Percentiles rank a stretch among this genome's conserved stretches.
Conservation (phyloP, 2,329 filamentous ascomycete species). For the Epichloe elymi region DNA sequence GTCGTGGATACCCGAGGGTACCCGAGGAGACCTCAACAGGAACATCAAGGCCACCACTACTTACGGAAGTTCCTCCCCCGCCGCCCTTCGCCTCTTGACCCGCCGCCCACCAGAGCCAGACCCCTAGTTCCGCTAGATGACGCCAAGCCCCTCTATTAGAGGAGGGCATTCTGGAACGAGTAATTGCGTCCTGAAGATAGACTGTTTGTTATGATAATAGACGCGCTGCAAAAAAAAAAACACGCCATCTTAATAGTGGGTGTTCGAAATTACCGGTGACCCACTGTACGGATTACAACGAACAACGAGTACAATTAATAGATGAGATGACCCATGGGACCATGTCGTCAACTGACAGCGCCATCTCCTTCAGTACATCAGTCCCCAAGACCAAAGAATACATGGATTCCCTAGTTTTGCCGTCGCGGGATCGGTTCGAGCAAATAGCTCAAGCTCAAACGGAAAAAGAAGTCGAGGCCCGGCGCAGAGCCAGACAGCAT, state of each 20-base stretch:
- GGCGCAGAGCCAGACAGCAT: slow-evolving; percentile 25
- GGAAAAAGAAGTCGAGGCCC: slow-evolving; percentile 30
- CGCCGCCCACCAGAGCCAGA: not conserved
- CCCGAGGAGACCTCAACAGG: no score
- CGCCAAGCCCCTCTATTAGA: not conserved
- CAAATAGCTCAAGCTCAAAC: slow-evolving; percentile 37
- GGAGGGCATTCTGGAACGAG: not conserved
- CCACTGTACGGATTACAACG: not conserved
- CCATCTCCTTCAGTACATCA: slow-evolving; percentile 4
- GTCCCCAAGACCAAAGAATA: slow-evolving; percentile 27
- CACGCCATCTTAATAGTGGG: no score
- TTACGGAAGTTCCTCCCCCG: not conserved
- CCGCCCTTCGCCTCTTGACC: not conserved
- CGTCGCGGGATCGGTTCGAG: slow-evolving; percentile 32
- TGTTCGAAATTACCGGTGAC: no score
- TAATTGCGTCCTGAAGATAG: no score
- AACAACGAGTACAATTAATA: not conserved
- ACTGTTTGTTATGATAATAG: no score
- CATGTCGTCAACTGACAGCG: slow-evolving; percentile 6
- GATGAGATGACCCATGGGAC: not conserved
- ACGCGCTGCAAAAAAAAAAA: no score
- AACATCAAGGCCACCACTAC: no score
- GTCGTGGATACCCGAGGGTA: no score
- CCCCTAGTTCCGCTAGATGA: not conserved
- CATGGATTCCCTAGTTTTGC: slow-evolving; percentile 36